Conservation (phyloP, 768 basidiomycete species). For the Tremella yokohamensis region DNA sequence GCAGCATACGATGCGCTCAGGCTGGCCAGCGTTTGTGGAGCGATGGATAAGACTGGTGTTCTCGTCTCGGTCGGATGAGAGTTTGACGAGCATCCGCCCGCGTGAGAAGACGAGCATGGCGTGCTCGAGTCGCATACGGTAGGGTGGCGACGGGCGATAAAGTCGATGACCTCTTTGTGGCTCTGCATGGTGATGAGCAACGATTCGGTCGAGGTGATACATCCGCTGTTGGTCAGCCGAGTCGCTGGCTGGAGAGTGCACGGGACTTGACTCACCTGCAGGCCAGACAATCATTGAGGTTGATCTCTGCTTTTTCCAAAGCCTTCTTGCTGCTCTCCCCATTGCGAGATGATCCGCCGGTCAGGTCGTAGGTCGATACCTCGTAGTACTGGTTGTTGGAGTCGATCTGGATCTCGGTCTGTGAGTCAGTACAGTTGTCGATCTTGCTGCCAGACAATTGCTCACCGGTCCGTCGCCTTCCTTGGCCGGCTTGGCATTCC, state of each 20-base stretch:
- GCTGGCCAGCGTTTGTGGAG: slow-evolving; percentile 81
- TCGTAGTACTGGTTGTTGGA: slow-evolving; percentile 82
- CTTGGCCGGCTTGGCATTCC: slow-evolving; percentile 54
- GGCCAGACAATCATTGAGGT: slow-evolving; percentile 92
- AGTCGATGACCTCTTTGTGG: slow-evolving; percentile 82
- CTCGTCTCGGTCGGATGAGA: slow-evolving; percentile 47
- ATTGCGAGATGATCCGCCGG: slow-evolving; percentile 30
- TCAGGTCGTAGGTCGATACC: slow-evolving; percentile 53
- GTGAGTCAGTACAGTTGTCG: slow-evolving; percentile 40
- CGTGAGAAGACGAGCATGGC: not conserved
- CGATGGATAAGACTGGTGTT: slow-evolving; percentile 75
- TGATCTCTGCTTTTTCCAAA: slow-evolving; percentile 90
- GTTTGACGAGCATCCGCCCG: slow-evolving; percentile 47
- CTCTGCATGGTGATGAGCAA: slow-evolving; percentile 94
- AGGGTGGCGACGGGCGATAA: slow-evolving; percentile 56
- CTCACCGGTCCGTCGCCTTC: slow-evolving; percentile 29
- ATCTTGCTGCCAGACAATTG: not conserved
- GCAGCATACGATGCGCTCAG: slow-evolving; percentile 59
- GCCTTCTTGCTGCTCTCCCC: slow-evolving; percentile 54
- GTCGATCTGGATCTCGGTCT: slow-evolving; percentile 94
- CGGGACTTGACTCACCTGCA: slow-evolving; percentile 68
- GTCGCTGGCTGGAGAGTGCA: not conserved
- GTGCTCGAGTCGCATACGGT: not conserved
- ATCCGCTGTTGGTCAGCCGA: slow-evolving; percentile 62
- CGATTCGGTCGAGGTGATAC: slow-evolving; percentile 97